Evolutionary conservation across 441 rosid genomes (phyloP), one percentile per base, ranked within the genome.

Genomic region (Croton laevigatus): DNA sequence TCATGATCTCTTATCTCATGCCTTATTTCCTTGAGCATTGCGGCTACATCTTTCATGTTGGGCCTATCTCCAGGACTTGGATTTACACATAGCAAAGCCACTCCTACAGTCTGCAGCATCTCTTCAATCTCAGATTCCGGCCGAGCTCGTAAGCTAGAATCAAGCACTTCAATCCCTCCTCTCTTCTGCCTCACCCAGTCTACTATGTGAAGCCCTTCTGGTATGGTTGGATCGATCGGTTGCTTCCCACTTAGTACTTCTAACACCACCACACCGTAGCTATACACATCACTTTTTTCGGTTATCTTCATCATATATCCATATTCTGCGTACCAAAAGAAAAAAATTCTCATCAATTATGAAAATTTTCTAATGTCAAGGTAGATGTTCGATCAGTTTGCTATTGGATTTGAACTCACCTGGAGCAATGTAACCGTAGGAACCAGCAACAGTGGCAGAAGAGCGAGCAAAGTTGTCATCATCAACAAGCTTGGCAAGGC

Each of bases 341-440:
- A 7, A 58, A 49, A 8, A 37, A 57, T 9, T n/a, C 34, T 54
- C 34, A 22, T 51, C 20, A 13, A 14, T 51, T 52, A 22, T 55
- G 36, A 23, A 23, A 3, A 55, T 4, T 10, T 55, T 22, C 34
- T 55, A 11, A 23, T 22, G 27, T 55, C 60, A 55, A 55, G 6
- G 4, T 10, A 8, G 48, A 38, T 34, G 62, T 42, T 19, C 36
- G 3, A 22, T 4, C 11, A 53, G 36, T 36, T 14, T 32, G 59
- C 20, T n/a, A 49, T 62, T 36, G 23, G 6, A 16, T 4, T 52
- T 20, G 53, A 55, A 58, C 82, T 74, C 77, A 92, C 99, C 99
- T 42, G 99, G 99, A 74, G 99, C 99, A 66, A 94, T 92, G 73
- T 92, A 94, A 62, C 99, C 99, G 53, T 89, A 91, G 36, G 99